Evolutionary conservation across 1,139 yeast species (phyloP), one percentile per base, ranked within the genome.

Genomic region (Geotrichum fermentans): DNA sequence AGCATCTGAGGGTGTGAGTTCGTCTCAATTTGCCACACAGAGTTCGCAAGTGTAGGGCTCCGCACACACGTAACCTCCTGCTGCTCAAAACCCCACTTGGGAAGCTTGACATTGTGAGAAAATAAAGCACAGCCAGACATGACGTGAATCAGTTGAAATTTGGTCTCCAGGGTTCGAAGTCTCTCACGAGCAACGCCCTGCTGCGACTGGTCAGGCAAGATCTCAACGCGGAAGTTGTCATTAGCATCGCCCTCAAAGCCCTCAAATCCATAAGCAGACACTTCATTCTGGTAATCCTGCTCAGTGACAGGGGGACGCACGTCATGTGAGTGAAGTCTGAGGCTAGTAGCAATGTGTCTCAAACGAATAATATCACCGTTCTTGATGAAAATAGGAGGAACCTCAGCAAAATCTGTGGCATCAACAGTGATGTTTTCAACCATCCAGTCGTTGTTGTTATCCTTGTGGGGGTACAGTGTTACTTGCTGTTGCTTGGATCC

Each of bases 241-340:
- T 94, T 94, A 56, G 90, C 87, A 71, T 94, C 98, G 63, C 98
- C 98, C 18, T 67, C 80, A 61, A 92, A 94, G 4, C 95, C 97
- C 45, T 83, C 87, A 63, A 70, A 86, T 17, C 99, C 99, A 64
- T 94, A 94, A 66, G 88, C 81, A 16, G 95, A 80, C 24, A 80
- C 95, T 72, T 94, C 99, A 69, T 87, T 87, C 71, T 89, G 95
- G 95, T 97, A 94, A 63, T 92, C 98, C 59, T 83, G 82, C 64
- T 83, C 90, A 55, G 90, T 76, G 24, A 90, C 95, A 17, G 97
- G 95, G 22, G 97, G 90, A 64, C 94, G 83, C 65, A 87, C 86
- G 66, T 92, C 97, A 65, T 94, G 98, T 24, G 97, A 86, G 68
- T 94, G 98, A 63, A 94, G 77, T 71, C 98, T 81, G 65, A 92